Evolutionary conservation across 805 yeast genomes (phyloP).

Genomic region (Sugiyamaella chiloensis): DNA sequence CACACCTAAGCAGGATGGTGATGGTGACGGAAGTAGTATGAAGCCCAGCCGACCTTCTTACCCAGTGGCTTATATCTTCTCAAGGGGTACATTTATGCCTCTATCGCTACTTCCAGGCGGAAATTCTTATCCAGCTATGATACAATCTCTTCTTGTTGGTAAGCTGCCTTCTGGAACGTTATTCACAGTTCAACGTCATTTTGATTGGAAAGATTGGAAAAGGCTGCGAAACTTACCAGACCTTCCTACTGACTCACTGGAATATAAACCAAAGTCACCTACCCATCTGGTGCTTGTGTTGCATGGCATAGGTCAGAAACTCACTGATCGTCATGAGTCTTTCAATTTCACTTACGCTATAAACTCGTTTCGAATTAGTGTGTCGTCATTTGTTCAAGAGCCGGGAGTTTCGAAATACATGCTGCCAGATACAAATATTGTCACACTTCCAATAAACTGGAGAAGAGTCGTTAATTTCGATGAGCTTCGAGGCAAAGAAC

Average conservation of each 20-base stretch:
- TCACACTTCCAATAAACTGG: slow-evolving; percentile 81
- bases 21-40: slow-evolving; percentile 1
- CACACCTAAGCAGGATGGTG: slow-evolving; percentile 6
- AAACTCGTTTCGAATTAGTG: slow-evolving; percentile 36
- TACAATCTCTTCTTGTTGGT: slow-evolving; percentile 21
- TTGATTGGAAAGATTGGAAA: slow-evolving; percentile 34
- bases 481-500: slow-evolving; percentile 20
- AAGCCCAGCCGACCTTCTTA: neutral
- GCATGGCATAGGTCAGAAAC: slow-evolving; percentile 92
- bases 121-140: slow-evolving; percentile 14
- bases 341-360: slow-evolving; percentile 79
- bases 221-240: slow-evolving; percentile 25
- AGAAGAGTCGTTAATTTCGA: slow-evolving; percentile 55
- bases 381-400: slow-evolving; percentile 28
- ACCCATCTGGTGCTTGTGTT: slow-evolving; percentile 73
- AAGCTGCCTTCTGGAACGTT: slow-evolving; percentile 23
- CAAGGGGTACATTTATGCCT: slow-evolving; percentile 10
- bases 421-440: slow-evolving; percentile 20
- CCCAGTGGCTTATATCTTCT: slow-evolving; percentile 23
- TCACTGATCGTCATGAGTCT: slow-evolving; percentile 75
- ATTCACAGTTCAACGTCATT: slow-evolving; percentile 29
- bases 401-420: slow-evolving; percentile 22
- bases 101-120: slow-evolving; percentile 18
- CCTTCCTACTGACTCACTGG: slow-evolving; percentile 28
- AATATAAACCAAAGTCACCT: slow-evolving; percentile 36